phyloP scores from a whole-genome alignment of 2,329 filamentous ascomycete species.

The Stachybotrys chlorohalonatus region DNA sequence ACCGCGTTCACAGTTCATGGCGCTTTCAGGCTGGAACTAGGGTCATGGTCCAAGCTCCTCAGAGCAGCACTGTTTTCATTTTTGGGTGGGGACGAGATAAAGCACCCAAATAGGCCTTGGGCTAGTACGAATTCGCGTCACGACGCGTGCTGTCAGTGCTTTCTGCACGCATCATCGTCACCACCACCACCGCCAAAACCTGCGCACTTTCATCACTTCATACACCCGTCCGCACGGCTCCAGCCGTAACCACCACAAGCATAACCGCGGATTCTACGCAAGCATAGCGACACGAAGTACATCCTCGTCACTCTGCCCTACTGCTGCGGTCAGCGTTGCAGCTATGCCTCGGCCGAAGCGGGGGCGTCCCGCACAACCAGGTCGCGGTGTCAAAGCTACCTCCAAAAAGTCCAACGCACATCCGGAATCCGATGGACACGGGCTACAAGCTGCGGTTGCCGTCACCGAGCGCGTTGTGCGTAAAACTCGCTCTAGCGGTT shows the following conservation, averaged over 20 bases:
- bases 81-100: background rate
- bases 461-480: conserved; percentile 13
- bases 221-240: background rate
- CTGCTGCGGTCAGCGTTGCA: background rate
- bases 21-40: too few relatives aligned
- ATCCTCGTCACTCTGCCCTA: background rate
- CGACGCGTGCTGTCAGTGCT: conserved; percentile 4
- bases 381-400: background rate
- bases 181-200: background rate
- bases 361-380: conserved; percentile 14
- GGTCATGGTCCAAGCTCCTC: too few relatives aligned
- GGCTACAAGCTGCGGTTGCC: conserved; percentile 4
- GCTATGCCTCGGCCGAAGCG: conserved; percentile 20
- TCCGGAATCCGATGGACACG: too few relatives aligned
- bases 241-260: background rate
- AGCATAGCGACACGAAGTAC: background rate
- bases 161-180: conserved; percentile 1
- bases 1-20: too few relatives aligned
- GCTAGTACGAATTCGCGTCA: conserved; percentile 7
- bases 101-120: background rate
- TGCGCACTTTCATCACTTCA: background rate
- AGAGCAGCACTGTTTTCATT: background rate
- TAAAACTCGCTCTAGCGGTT: conserved; percentile 12
- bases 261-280: too few relatives aligned
- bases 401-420: too few relatives aligned